Conservation (phyloP, 345 rosid genomes). For the Iberis pinnata region DNA sequence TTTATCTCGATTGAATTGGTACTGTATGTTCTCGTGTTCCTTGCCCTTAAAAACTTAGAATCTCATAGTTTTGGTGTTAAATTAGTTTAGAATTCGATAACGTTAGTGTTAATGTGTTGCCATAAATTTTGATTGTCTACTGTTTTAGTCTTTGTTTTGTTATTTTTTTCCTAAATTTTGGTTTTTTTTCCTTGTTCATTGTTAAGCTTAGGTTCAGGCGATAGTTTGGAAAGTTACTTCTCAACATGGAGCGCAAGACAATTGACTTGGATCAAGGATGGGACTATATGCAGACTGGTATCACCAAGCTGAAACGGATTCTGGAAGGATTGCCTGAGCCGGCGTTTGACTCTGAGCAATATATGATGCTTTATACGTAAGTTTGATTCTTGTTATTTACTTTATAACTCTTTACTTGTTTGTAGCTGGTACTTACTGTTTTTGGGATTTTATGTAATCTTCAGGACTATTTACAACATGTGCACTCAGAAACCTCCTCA, state of each 20-base stretch:
- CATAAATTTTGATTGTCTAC: background rate
- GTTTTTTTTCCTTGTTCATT: background rate
- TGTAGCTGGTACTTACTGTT: background rate
- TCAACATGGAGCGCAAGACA: conserved; percentile 46
- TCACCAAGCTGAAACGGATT: conserved; percentile 51
- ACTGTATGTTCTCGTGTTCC: conserved; percentile 12
- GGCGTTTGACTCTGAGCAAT: conserved; percentile 46
- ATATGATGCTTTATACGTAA: conserved; percentile 73
- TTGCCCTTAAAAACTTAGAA: background rate
- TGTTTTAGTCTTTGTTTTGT: background rate
- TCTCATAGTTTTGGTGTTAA: background rate
- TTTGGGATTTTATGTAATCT: background rate
- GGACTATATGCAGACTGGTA: conserved; percentile 61
- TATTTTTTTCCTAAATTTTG: conserved; percentile 1
- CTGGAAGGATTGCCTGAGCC: conserved; percentile 58
- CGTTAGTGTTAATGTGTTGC: conserved; percentile 1
- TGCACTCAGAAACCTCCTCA: conserved; percentile 75
- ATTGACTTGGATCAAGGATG: conserved; percentile 70
- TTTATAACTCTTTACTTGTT: background rate
- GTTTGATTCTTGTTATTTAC: conserved; percentile 8
- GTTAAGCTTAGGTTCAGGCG: conserved; percentile 13
- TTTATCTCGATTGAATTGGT: conserved; percentile 6
- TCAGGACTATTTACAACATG: conserved; percentile 67
- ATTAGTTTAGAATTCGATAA: conserved; percentile 4
- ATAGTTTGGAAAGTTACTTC: background rate